A percentile compares a stretch with the other conserved stretches of the same genome.
Conservation (phyloP, 129 eudicot genomes). For the Daucus carota region DH1_v3.0 NC_030382.2:26396501-26397000, state of each 20-base stretch:
- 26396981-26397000: neutral
- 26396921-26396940: neutral
- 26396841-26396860: neutral
- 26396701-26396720: slow-evolving; percentile 21
- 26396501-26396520: slow-evolving; percentile 33
- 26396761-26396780: slow-evolving; percentile 21
- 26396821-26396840: slow-evolving; percentile 16
- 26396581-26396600: slow-evolving; percentile 31
- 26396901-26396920: neutral
- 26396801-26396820: slow-evolving; percentile 32
- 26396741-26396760: slow-evolving; percentile 31
- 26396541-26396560: slow-evolving; percentile 32
- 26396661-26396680: slow-evolving; percentile 7
- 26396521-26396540: slow-evolving; percentile 20
- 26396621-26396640: slow-evolving; percentile 15
- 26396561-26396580: slow-evolving; percentile 19
- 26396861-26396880: neutral
- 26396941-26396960: accelerated
- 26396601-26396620: neutral
- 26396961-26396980: neutral
- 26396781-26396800: slow-evolving; percentile 49
- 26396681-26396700: slow-evolving; percentile 6
- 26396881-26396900: slow-evolving; percentile 10
- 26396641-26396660: slow-evolving; percentile 9
- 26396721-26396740: slow-evolving; percentile 16